Conservation (phyloP, 345 rosid genomes). For the Triadica sebifera region DNA sequence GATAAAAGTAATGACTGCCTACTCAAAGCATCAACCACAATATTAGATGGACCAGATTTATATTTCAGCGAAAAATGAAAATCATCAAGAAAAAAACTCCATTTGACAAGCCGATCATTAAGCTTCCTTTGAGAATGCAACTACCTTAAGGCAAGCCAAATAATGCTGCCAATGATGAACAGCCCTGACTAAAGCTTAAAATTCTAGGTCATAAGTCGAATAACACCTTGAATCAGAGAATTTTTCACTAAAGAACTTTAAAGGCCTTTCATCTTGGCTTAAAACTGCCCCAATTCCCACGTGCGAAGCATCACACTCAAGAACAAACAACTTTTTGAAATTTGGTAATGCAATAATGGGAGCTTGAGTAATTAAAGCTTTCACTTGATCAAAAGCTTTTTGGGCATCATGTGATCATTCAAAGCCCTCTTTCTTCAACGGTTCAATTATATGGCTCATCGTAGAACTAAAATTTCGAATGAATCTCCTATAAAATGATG, state of each 20-base stretch:
- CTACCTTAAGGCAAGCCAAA: background rate
- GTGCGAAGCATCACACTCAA: conserved; percentile 13
- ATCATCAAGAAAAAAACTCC: conserved; percentile 6
- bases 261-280: conserved; percentile 4
- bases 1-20: background rate
- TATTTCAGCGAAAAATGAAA: conserved; percentile 14
- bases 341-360: background rate
- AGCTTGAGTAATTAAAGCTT: background rate
- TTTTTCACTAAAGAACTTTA: background rate
- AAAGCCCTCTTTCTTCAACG: background rate
- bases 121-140: conserved; percentile 2
- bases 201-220: background rate
- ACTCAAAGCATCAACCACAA: conserved; percentile 3
- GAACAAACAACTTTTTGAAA: background rate
- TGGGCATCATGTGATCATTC: background rate
- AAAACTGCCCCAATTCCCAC: background rate
- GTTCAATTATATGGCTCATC: conserved; percentile 1
- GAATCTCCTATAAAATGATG: background rate
- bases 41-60: background rate
- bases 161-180: background rate
- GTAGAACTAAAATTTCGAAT: conserved; percentile 3
- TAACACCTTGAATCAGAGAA: background rate
- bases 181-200: background rate
- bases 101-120: background rate
- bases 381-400: background rate